Evolutionary conservation across 1,284 basidiomycete genomes (phyloP), one percentile per base, ranked within the genome.

Genomic region (Singerocomus inundabilis): DNA sequence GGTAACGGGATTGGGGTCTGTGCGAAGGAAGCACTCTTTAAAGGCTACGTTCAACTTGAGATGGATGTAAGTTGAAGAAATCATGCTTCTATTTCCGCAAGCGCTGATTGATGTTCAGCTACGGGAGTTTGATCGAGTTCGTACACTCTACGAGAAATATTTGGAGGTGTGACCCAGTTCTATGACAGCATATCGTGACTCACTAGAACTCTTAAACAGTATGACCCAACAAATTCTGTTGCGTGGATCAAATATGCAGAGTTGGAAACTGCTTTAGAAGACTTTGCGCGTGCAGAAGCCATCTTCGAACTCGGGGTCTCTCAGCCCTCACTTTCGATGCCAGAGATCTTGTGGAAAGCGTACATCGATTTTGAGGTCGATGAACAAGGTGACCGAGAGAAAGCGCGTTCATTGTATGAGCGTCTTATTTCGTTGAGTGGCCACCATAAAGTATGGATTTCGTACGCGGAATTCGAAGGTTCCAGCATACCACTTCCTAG

Each of bases 221-320:
- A 82, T 64, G 94, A 98, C 68, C 80, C 93, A 0, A 85, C 91
- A 18, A 92, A 96, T 68, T 90, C 91, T 10, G 79, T 87, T 1
- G 91, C 93, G 0, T 99, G 97, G 97, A 97, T 99, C 70, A 91
- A 92, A 68, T 99, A 90, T 70, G 93, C 96, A 11, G 94, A 98
- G 66, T 82, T 99, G 34, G 97, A 99, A 72, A 83, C 85, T 0
- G 91, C 92, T 47, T 80, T 99, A 1, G 92, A 93, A 69, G 97
- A 99, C 70, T 87, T 90, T 66, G 77, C 85, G 25, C 93, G 97
- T 40, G 92, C 94, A 3, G 88, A 98, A 13, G 95, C 86, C 4
- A 94, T 99, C 63, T 99, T 93, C 70, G 95, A 99, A 70, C 84
- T 99, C 33, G 97, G 92, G 4, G 83, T 96, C n/a, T 77, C 87